These are phyloP conservation scores for Ophiostoma perfectum DNA, from an alignment of 2,329 filamentous ascomycete genomes.

Conservation along the genomic window DNA sequence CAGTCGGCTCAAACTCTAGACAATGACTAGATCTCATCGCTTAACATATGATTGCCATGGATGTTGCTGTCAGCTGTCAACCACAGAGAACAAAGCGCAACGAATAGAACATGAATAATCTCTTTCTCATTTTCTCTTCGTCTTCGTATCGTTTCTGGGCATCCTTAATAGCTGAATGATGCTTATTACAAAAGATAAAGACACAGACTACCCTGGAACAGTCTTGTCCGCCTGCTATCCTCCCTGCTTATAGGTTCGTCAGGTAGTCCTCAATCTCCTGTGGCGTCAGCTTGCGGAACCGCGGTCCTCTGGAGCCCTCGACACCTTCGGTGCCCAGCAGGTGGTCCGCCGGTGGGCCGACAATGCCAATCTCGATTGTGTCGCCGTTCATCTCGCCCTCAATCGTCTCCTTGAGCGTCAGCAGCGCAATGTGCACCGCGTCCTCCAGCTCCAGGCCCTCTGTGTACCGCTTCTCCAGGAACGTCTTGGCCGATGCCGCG, in stretches of 20 bases:
- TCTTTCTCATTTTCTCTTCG: neutral
- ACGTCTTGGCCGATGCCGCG: constrained; percentile 96
- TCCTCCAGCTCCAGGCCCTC: constrained; percentile 96
- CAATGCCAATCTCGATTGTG: constrained; percentile 97
- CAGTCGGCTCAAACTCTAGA: neutral
- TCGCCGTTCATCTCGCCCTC: constrained; percentile 99
- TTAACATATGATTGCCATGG: neutral
- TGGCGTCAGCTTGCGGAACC: constrained; percentile 90
- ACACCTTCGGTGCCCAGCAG: constrained; percentile 87
- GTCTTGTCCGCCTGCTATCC: too few relatives aligned
- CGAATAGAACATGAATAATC: neutral
- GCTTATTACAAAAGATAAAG: neutral
- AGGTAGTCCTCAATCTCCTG: constrained; percentile 99
- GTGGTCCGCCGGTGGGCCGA: constrained; percentile 89
- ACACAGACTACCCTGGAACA: neutral
- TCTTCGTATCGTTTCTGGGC: neutral
- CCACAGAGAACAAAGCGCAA: constrained; percentile 2
- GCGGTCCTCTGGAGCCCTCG: constrained; percentile 74
- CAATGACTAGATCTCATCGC: neutral
- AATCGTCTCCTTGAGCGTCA: constrained; percentile 98
- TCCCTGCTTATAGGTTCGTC: constrained; percentile 77
- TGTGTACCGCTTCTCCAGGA: constrained; percentile 97
- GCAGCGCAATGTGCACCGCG: constrained; percentile 92
- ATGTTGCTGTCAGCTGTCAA: neutral
- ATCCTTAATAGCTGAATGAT: neutral